Evolutionary conservation across 768 basidiomycete genomes (phyloP), one percentile per base, ranked within the genome.

Genomic region (Rhodotorula babjevae): DNA sequence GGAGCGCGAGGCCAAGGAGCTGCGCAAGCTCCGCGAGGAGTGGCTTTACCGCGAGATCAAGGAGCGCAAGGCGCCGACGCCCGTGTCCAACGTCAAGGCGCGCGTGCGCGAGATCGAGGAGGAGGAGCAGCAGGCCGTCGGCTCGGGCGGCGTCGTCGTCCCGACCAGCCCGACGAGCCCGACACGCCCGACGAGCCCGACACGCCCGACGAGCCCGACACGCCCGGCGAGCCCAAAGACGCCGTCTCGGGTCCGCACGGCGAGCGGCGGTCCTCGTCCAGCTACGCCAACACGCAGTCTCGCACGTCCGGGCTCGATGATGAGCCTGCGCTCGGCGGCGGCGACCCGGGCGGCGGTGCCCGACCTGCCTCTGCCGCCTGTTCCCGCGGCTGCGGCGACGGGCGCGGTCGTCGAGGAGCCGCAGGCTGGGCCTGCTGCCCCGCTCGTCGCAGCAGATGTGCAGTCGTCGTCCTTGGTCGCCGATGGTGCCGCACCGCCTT

Each of bases 31-130:
- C 23, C 40, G 47, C n/a, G 69, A 71, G 56, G 66, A 67, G 36
- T 63, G 59, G 27, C 60, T 57, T 18, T 55, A 40, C 33, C 52
- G 56, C 18, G 65, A 65, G 31, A 36, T 31, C 23, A 46, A 47
- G 33, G 66, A 65, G 53, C 49, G 50, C 7, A 25, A 40, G 29
- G 15, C 33, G 7, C 67, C 73, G 18, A 74, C 65, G 11, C 69
- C 69, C 23, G 73, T 74, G 1, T 63, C 60, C 29, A 72, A 61
- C 56, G 74, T 76, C 50, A 76, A 76, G 59, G 61, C 56, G 55
- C 61, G 74, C 5, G 74, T 76, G 1, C 44, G 62, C 31, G 74
- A 76, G 55, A 55, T 76, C 29, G 74, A 75, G 49, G 67, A 62
- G n/a, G 66, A 70, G 69, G 25, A 25, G 18, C 15, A 5, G 42